phyloP scores from a whole-genome alignment of 2,329 filamentous ascomycete genomes.

The Geosmithia flava region DNA sequence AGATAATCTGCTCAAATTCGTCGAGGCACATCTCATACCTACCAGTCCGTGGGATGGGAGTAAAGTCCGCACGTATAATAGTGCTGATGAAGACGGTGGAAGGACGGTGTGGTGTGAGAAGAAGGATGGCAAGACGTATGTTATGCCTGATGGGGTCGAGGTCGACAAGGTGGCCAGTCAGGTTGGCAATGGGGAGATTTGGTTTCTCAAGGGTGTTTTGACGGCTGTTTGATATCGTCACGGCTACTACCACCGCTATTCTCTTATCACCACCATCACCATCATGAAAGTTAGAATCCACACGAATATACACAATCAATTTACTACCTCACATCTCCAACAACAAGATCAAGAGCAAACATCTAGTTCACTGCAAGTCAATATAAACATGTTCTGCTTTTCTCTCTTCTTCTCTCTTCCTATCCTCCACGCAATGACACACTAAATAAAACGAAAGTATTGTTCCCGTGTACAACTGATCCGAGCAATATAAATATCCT shows the following conservation, averaged over 20 bases:
- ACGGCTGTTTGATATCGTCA: slow-evolving; percentile 20
- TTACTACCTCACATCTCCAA: too few species aligned
- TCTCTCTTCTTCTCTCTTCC: too few species aligned
- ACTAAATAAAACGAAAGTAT: too few species aligned
- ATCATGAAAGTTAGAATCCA: too few species aligned
- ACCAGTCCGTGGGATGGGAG: slow-evolving; percentile 62
- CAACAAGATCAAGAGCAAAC: too few species aligned
- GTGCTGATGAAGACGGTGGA: slow-evolving; percentile 11
- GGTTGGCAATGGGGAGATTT: slow-evolving; percentile 82
- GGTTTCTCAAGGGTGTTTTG: slow-evolving; percentile 50
- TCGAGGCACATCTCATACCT: slow-evolving; percentile 73
- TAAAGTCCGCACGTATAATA: slow-evolving; percentile 47
- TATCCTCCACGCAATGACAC: too few species aligned
- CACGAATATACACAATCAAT: too few species aligned
- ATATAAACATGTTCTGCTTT: too few species aligned
- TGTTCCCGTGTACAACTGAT: too few species aligned
- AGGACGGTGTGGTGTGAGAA: slow-evolving; percentile 72
- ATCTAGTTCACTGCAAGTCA: too few species aligned
- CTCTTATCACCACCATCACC: neutral
- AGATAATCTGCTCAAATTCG: slow-evolving; percentile 66
- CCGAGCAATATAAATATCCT: too few species aligned
- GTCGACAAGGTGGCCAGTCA: slow-evolving; percentile 62
- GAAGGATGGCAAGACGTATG: slow-evolving; percentile 49
- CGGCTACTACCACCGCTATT: neutral
- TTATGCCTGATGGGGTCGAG: slow-evolving; percentile 70